Evolutionary conservation across 1,284 basidiomycete species (phyloP).

Genomic region (Sphaerobolus stellatus): DNA sequence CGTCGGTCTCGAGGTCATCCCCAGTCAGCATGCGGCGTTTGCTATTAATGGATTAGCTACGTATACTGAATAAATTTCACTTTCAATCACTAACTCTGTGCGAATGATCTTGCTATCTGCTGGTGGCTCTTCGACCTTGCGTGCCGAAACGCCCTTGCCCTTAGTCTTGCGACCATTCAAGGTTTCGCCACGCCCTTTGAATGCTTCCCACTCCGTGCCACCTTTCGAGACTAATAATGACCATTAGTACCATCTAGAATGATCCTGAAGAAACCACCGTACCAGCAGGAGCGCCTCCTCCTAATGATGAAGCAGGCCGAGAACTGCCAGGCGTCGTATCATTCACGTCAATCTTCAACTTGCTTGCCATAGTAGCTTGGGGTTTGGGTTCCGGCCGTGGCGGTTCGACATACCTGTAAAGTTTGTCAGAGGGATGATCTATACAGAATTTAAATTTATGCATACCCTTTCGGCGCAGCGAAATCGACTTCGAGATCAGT

Average conservation of each 20-base stretch:
- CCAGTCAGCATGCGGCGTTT: constrained; percentile 85
- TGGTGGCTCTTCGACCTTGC: constrained; percentile 78
- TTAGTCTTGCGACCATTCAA: constrained; percentile 86
- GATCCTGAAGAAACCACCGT: no score
- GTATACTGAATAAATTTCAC: background rate
- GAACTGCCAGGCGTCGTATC: constrained; percentile 80
- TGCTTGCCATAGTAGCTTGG: constrained; percentile 92
- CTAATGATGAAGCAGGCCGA: constrained; percentile 72
- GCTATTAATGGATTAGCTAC: constrained; percentile 41
- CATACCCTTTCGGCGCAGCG: constrained; percentile 70
- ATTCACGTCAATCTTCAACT: constrained; percentile 91
- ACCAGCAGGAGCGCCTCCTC: constrained; percentile 64
- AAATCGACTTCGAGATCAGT: constrained; percentile 95
- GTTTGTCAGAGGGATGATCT: background rate
- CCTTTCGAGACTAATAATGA: constrained; percentile 44
- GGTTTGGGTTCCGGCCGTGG: constrained; percentile 80
- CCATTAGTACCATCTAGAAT: constrained; percentile 36
- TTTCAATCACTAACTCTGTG: constrained; percentile 66
- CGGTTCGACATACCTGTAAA: constrained; percentile 72
- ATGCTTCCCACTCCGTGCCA: constrained; percentile 85
- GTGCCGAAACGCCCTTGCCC: constrained; percentile 84
- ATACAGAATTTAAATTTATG: background rate
- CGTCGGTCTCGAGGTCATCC: constrained; percentile 71
- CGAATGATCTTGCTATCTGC: constrained; percentile 84
- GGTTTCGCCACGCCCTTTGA: constrained; percentile 91